Base-by-base conservation (phyloP, 306 rosid species). In the Oxytropis ochrocephala region DNA sequence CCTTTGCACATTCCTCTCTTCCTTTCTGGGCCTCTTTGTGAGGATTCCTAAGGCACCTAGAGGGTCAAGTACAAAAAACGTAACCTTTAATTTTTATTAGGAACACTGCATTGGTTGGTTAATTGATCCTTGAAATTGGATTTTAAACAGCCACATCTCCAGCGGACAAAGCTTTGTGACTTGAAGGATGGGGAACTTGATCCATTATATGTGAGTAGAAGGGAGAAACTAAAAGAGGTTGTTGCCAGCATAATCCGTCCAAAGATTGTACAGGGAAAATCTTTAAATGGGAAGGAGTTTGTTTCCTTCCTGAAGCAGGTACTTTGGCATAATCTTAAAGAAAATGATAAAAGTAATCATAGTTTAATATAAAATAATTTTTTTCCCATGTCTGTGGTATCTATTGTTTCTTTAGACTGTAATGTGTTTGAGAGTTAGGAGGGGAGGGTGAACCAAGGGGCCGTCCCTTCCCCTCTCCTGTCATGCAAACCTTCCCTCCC, bases 81-180 rank as follows among this genome's bases (percentile, higher is more conserved):
- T 41, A 38, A 11, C 14, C 30, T 33, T 33, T 32, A 12, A 8
- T 61, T 70, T 69, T 77, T 53, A 16, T 63, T 55, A 18, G 11
- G 64, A 64, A 51, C 30, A 4, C 51, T 65, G 24, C 27, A 46
- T 50, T 44, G 27, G 38, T 46, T 46, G 33, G 19, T 6, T 64
- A 57, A 53, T 64, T 72, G 46, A 52, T 74, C 29, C 19, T 43
- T 63, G 19, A 62, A 62, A 32, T 69, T 72, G 77, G 74, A 75
- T 58, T 64, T 75, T 57, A 18, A 62, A 86, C 89, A 92, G 98
- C 98, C 98, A 66, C 98, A 94, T 85, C 83, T 94, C 72, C 88
- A 82, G 72, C 91, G 98, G 76, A 94, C 97, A 52, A 90, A 88
- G 82, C 98, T 94, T 56, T 94, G 98, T 78, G 98, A 94, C 69